Conservation (phyloP, 2,329 filamentous ascomycete species). For the Pseudopyricularia javanii region DNA sequence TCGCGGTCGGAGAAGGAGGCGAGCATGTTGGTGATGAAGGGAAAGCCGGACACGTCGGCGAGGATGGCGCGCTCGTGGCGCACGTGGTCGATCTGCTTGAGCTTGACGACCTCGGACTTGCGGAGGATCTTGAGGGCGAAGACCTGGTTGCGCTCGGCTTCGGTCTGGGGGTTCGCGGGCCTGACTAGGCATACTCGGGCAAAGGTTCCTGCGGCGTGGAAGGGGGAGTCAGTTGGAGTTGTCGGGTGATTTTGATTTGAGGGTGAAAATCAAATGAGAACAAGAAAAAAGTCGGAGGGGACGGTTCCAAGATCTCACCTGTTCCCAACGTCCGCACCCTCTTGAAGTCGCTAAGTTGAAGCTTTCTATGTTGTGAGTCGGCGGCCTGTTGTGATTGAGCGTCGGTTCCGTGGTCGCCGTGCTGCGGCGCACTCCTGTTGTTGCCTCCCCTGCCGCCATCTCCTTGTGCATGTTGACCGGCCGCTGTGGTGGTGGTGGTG, state of each 20-base stretch:
- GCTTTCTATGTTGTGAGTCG: slow-evolving; percentile 3
- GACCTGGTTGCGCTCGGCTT: slow-evolving; percentile 49
- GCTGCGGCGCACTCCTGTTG: neutral
- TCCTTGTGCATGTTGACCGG: neutral
- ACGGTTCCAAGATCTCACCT: slow-evolving; percentile 30
- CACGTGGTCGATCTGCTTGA: slow-evolving; percentile 81
- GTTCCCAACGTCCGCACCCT: slow-evolving; percentile 67
- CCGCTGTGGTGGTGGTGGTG: neutral
- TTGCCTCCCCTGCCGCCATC: neutral
- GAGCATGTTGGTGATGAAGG: slow-evolving; percentile 70
- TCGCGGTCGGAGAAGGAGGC: slow-evolving; percentile 71
- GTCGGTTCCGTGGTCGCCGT: neutral
- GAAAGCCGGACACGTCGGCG: slow-evolving; percentile 64
- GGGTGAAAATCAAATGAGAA: neutral
- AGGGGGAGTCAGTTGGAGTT: neutral
- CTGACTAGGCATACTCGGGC: slow-evolving; percentile 70
- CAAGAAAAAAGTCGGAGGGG: neutral
- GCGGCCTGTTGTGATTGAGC: neutral
- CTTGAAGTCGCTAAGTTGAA: slow-evolving; percentile 50
- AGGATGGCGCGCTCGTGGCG: slow-evolving; percentile 73
- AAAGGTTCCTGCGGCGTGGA: slow-evolving; percentile 50
- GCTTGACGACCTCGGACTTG: slow-evolving; percentile 60
- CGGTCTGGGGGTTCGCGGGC: slow-evolving; percentile 34
- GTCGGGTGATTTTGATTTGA: neutral
- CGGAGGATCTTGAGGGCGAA: slow-evolving; percentile 73